Conservation (phyloP, 306 rosid species). For the Trichosanthes cucumerina region DNA sequence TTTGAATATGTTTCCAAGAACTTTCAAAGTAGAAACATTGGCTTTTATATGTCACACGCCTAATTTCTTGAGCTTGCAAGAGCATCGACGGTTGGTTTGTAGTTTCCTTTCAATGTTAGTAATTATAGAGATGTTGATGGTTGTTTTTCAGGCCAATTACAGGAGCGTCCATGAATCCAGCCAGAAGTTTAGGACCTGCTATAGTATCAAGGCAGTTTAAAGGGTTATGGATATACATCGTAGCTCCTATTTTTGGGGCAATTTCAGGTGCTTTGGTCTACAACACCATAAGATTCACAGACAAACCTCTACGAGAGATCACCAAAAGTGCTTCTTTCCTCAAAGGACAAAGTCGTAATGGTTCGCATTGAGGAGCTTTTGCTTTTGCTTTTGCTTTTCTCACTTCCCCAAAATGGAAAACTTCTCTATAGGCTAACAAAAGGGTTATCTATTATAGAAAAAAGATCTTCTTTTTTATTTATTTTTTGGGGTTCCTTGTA, state of each 20-base stretch:
- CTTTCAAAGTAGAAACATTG: background rate
- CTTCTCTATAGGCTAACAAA: background rate
- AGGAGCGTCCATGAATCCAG: constrained; percentile 97
- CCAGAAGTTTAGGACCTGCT: constrained; percentile 79
- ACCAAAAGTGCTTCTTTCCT: constrained; percentile 55
- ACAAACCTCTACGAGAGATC: constrained; percentile 58
- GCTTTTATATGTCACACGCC: too few relatives aligned
- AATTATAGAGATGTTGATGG: too few relatives aligned
- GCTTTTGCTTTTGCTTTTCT: too few relatives aligned
- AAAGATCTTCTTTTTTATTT: background rate
- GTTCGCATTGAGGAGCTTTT: background rate
- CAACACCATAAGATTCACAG: constrained; percentile 42
- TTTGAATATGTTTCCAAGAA: background rate
- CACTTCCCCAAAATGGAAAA: too few relatives aligned
- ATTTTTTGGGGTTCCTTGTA: background rate
- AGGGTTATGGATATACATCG: constrained; percentile 58
- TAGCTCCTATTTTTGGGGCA: constrained; percentile 48
- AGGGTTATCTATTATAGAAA: background rate
- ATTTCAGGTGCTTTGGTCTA: constrained; percentile 51
- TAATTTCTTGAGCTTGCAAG: background rate
- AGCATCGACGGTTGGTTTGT: background rate
- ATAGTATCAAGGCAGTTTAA: constrained; percentile 30
- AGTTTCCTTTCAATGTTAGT: background rate
- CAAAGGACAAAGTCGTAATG: constrained; percentile 11
- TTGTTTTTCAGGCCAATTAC: constrained; percentile 41